Conservation (phyloP, 352 stramenopile genomes). For the Phytophthora sp. region DNA sequence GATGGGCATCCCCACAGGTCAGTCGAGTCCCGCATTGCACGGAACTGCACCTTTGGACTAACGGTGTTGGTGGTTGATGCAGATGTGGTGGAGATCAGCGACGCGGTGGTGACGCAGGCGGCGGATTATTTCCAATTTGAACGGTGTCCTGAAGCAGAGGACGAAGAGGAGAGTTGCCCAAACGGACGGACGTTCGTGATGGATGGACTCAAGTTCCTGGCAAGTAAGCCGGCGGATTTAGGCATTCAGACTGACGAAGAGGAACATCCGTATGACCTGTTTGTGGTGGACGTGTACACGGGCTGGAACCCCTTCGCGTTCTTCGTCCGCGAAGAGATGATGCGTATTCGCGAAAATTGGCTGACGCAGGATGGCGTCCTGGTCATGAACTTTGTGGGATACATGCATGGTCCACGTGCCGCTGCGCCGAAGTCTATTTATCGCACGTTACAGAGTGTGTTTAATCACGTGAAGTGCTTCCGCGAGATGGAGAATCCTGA, state of each 20-base stretch:
- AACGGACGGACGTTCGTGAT: conserved; percentile 67
- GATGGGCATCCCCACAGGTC: conserved; percentile 65
- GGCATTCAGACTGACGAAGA: conserved; percentile 5
- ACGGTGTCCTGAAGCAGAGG: conserved; percentile 34
- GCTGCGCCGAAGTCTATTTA: conserved; percentile 74
- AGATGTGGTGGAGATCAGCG: conserved; percentile 83
- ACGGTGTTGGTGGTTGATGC: neutral
- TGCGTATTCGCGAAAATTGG: conserved; percentile 57
- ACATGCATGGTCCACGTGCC: conserved; percentile 52
- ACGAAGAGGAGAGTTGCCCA: conserved; percentile 27
- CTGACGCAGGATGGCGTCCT: conserved; percentile 60
- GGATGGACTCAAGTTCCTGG: conserved; percentile 69
- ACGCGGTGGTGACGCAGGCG: conserved; percentile 64
- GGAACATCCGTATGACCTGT: conserved; percentile 52
- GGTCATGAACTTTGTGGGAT: conserved; percentile 83
- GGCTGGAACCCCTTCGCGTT: conserved; percentile 77
- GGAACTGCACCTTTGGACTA: neutral
- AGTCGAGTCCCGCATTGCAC: neutral
- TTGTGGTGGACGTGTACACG: conserved; percentile 78
- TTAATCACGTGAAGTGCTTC: conserved; percentile 70
- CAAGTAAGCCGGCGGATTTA: conserved; percentile 34
- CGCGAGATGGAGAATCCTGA: conserved; percentile 58
- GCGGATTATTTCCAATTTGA: conserved; percentile 80
- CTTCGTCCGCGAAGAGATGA: conserved; percentile 67
- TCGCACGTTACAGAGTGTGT: conserved; percentile 70